Evolutionary conservation across 2,329 filamentous ascomycete species (phyloP).

Genomic region (Chalaropsis ovoidea): DNA sequence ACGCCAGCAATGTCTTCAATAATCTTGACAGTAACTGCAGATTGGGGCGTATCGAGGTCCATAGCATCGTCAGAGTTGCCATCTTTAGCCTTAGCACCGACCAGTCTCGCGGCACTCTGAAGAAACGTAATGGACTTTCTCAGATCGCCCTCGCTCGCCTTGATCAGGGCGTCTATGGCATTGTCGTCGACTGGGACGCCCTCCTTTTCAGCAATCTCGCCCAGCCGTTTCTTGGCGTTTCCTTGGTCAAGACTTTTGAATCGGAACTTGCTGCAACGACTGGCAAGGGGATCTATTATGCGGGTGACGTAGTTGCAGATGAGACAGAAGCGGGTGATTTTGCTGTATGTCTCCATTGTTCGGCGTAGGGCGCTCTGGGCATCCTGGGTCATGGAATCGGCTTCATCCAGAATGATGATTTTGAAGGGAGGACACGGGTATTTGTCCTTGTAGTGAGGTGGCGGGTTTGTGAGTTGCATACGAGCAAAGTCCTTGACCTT

Average conservation of each 20-base stretch:
- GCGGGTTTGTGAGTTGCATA: constrained; percentile 80
- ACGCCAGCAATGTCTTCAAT: constrained; percentile 95
- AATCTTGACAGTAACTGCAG: constrained; percentile 60
- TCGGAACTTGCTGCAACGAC: constrained; percentile 88
- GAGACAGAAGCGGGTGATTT: constrained; percentile 92
- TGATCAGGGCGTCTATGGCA: constrained; percentile 72
- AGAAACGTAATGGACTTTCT: constrained; percentile 92
- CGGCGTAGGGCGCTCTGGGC: constrained; percentile 84
- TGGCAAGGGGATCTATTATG: constrained; percentile 93
- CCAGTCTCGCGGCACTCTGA: constrained; percentile 83
- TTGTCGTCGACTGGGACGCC: constrained; percentile 65
- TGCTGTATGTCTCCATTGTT: constrained; percentile 97
- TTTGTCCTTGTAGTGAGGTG: constrained; percentile 54
- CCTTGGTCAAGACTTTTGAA: constrained; percentile 91
- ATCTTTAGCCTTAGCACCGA: constrained; percentile 53
- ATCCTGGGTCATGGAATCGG: constrained; percentile 98
- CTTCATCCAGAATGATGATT: constrained; percentile 96
- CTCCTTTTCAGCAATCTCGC: constrained; percentile 73
- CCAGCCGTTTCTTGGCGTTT: constrained; percentile 68
- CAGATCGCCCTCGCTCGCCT: constrained; percentile 85
- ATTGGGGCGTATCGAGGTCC: constrained; percentile 43
- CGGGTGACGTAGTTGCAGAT: constrained; percentile 98
- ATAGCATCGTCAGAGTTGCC: constrained; percentile 50
- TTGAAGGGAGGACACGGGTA: constrained; percentile 98
- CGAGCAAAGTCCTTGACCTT: constrained; percentile 98